These are phyloP conservation scores for Puccinia novopanici DNA, from an alignment of 1,284 basidiomycete genomes.

Conservation along the genomic window DNA sequence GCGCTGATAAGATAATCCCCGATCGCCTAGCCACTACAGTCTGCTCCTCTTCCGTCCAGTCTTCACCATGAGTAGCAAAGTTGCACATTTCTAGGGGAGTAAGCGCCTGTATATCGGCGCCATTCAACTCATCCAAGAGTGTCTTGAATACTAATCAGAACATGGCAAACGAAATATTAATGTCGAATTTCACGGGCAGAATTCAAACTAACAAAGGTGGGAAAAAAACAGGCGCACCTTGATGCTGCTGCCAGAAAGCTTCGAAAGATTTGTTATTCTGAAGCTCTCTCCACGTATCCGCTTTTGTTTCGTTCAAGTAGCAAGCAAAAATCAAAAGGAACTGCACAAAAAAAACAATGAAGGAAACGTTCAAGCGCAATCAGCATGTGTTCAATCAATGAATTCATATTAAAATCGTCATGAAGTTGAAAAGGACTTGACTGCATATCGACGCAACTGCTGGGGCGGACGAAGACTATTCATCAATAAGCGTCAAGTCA, in stretches of 20 bases:
- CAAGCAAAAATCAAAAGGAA: slow-evolving; percentile 91
- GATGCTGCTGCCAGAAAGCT: slow-evolving; percentile 49
- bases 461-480: slow-evolving; percentile 51
- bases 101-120: slow-evolving; percentile 76
- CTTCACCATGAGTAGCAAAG: slow-evolving; percentile 59
- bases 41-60: slow-evolving; percentile 53
- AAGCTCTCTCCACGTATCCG: slow-evolving; percentile 62
- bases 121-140: slow-evolving; percentile 84
- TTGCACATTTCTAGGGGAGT: slow-evolving; percentile 80
- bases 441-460: slow-evolving; percentile 76
- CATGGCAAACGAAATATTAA: not conserved
- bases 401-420: slow-evolving; percentile 51
- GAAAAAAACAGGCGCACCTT: slow-evolving; percentile 28
- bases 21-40: slow-evolving; percentile 73
- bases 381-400: not conserved
- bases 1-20: slow-evolving; percentile 84
- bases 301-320: slow-evolving; percentile 81
- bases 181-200: not conserved
- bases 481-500: slow-evolving; percentile 55
- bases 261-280: slow-evolving; percentile 49
- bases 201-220: not conserved
- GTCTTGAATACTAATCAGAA: slow-evolving; percentile 79
- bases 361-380: slow-evolving; percentile 53
- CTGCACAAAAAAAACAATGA: slow-evolving; percentile 57
- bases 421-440: slow-evolving; percentile 59